Percentiles rank a stretch among this genome's conserved stretches.
Conservation (phyloP, 2,329 filamentous ascomycete genomes). For the Waltergamsia citrina region DNA sequence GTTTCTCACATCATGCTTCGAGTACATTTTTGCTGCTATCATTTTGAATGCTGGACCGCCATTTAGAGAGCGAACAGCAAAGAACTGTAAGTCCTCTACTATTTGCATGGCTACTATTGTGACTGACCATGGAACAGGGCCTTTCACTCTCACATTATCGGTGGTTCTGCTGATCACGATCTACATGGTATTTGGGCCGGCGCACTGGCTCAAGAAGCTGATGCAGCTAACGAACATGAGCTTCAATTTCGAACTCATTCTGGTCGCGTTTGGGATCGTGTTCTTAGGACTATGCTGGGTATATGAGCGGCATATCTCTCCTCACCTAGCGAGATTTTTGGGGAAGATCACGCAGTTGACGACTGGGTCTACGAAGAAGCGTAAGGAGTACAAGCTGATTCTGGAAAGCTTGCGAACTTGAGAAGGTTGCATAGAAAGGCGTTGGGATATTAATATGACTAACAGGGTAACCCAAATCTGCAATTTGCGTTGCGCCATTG, state of each 20-base stretch:
- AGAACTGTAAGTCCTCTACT: conserved; percentile 56
- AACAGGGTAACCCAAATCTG: too few relatives aligned
- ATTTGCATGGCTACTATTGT: background rate
- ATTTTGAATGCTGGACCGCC: conserved; percentile 87
- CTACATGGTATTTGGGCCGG: conserved; percentile 75
- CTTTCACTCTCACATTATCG: conserved; percentile 72
- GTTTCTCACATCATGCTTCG: conserved; percentile 85
- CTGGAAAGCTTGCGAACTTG: conserved; percentile 38
- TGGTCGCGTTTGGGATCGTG: conserved; percentile 59
- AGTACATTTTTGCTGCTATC: conserved; percentile 86
- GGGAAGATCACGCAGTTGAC: conserved; percentile 52
- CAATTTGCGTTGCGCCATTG: too few relatives aligned
- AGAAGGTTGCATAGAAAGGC: background rate
- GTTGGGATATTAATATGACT: background rate
- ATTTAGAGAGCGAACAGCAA: conserved; percentile 69
- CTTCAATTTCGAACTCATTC: conserved; percentile 59
- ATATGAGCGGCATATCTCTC: conserved; percentile 64
- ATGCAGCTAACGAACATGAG: conserved; percentile 85
- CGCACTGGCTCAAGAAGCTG: conserved; percentile 54
- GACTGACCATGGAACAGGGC: conserved; percentile 41
- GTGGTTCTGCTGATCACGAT: conserved; percentile 56
- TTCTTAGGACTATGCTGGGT: conserved; percentile 63
- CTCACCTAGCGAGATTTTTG: conserved; percentile 55
- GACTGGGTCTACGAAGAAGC: conserved; percentile 56
- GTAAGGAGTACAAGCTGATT: conserved; percentile 83